A percentile compares a stretch with the other conserved stretches of the same genome.
Evolutionary conservation across 1,139 yeast genomes (phyloP).

Genomic region (Candida sp.): DNA sequence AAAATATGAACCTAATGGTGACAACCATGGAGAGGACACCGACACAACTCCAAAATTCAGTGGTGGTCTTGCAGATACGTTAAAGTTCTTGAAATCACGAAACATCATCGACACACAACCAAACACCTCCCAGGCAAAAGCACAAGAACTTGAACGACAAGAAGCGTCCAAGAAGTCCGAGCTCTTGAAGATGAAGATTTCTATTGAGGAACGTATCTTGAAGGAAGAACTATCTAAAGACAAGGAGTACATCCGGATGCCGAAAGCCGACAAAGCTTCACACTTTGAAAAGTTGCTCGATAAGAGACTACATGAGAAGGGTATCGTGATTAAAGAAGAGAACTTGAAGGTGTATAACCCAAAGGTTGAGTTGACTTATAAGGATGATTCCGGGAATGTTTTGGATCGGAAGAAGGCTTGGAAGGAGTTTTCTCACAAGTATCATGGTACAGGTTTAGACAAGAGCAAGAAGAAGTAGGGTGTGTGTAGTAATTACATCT

Average conservation of each 20-base stretch:
- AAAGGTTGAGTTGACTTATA: conserved; percentile 62
- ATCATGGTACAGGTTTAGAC: conserved; percentile 63
- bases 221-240: conserved; percentile 44
- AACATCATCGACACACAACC: conserved; percentile 30
- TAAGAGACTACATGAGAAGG: conserved; percentile 29
- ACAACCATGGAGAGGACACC: conserved; percentile 4
- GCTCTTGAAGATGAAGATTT: conserved; percentile 33
- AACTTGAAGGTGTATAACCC: conserved; percentile 58
- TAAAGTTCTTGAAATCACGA: conserved; percentile 54
- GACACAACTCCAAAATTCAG: conserved; percentile 27
- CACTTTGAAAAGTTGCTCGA: conserved; percentile 34
- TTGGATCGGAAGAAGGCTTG: conserved; percentile 80
- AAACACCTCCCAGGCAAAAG: conserved; percentile 1
- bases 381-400: conserved; percentile 72
- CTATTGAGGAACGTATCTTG: conserved; percentile 43
- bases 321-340: conserved; percentile 18
- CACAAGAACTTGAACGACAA: conserved; percentile 24
- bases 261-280: conserved; percentile 32
- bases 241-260: conserved; percentile 30
- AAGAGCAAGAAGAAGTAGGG: conserved; percentile 10
- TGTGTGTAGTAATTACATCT: too few relatives aligned
- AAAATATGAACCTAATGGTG: too few relatives aligned
- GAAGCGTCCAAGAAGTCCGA: conserved; percentile 37
- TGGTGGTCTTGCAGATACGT: conserved; percentile 61
- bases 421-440: conserved; percentile 82